Conservation (phyloP, 768 basidiomycete genomes). For the Daedaleopsis nitida region DNA sequence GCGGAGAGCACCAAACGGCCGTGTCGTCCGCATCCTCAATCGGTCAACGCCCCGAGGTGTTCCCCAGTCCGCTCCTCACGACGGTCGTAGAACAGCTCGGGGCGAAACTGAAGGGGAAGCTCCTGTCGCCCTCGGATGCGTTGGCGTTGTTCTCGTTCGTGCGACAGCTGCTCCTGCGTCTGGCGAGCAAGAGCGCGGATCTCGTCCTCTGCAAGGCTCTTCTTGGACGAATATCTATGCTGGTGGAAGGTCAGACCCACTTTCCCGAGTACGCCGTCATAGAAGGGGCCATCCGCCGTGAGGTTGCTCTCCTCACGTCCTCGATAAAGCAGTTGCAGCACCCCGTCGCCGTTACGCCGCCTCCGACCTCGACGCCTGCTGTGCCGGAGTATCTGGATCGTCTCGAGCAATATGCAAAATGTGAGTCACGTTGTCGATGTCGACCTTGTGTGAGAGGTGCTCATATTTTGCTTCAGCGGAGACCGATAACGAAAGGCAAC, state of each 20-base stretch:
- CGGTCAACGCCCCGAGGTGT: conserved; percentile 31
- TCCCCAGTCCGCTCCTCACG: conserved; percentile 77
- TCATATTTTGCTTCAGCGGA: conserved; percentile 36
- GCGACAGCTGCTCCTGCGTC: conserved; percentile 59
- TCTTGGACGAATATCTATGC: conserved; percentile 39
- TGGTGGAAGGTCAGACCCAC: conserved; percentile 32
- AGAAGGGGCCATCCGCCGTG: conserved; percentile 43
- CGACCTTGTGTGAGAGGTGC: neutral
- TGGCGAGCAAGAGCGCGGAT: conserved; percentile 57
- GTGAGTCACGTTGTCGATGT: conserved; percentile 41
- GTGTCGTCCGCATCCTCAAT: no score
- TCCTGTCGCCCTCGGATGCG: conserved; percentile 59
- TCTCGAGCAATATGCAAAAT: conserved; percentile 44
- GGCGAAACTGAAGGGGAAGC: conserved; percentile 61
- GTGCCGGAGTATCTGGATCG: conserved; percentile 47
- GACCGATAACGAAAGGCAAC: conserved; percentile 34
- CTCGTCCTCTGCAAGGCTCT: conserved; percentile 39
- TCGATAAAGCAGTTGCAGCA: conserved; percentile 37
- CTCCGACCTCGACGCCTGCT: conserved; percentile 23
- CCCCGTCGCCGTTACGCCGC: conserved; percentile 6
- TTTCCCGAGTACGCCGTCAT: conserved; percentile 39
- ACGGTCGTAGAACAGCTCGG: conserved; percentile 77
- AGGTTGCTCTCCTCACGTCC: conserved; percentile 43
- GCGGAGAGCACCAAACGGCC: no score
- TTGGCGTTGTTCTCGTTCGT: conserved; percentile 65